These are phyloP conservation scores for Taphrina communis DNA, from an alignment of 1,139 yeast genomes.

Conservation along the genomic window DNA sequence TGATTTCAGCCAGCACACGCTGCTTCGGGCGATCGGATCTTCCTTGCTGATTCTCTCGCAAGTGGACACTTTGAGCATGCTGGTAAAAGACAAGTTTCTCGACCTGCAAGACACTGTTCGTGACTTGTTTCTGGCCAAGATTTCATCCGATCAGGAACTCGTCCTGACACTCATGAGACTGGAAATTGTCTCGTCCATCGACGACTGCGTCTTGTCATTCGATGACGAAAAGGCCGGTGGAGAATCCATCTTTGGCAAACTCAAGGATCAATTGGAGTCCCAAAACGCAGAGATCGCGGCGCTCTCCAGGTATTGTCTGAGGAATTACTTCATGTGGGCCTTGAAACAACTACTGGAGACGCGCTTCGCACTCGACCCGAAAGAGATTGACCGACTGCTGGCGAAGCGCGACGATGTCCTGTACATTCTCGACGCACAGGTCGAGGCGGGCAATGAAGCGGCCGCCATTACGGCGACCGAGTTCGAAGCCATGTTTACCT, in stretches of 20 bases:
- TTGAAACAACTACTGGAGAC: conserved; percentile 37
- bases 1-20: conserved; percentile 41
- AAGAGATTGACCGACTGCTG: conserved; percentile 4
- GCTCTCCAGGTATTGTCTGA: conserved; percentile 37
- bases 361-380: conserved; percentile 21
- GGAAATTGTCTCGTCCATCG: conserved; percentile 39
- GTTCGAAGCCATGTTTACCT: conserved; percentile 31
- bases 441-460: conserved; percentile 11
- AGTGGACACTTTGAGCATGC: conserved; percentile 42
- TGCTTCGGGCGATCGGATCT: conserved; percentile 41
- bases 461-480: conserved; percentile 21
- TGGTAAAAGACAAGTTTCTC: conserved; percentile 41
- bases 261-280: conserved; percentile 15
- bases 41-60: conserved; percentile 42
- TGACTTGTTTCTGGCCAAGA: conserved; percentile 35
- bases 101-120: conserved; percentile 45
- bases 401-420: conserved; percentile 30
- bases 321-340: conserved; percentile 45
- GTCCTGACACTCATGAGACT: conserved; percentile 14
- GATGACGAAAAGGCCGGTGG: conserved; percentile 40
- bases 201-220: conserved; percentile 41
- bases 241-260: background rate
- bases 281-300: background rate
- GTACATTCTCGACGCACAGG: conserved; percentile 21
- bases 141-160: conserved; percentile 18